A percentile compares a stretch with the other conserved stretches of the same genome.
Conservation (phyloP, 805 yeast genomes). For the Metahyphopichia silvanorum region DNA sequence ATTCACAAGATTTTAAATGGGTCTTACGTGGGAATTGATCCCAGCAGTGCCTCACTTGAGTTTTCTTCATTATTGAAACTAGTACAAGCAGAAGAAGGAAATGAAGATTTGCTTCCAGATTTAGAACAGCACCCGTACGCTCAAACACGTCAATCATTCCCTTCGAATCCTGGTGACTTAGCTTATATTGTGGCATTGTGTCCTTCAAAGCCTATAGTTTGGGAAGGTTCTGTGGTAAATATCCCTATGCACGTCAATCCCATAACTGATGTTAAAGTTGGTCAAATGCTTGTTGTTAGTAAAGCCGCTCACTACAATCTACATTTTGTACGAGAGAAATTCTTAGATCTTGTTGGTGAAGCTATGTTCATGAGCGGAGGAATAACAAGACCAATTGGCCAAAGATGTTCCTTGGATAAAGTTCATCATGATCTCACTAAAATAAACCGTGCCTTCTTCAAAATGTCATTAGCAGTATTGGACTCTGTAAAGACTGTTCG, state of each 20-base stretch:
- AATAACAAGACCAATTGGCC: conserved; percentile 46
- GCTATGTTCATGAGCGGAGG: conserved; percentile 40
- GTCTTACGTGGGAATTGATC: conserved; percentile 35
- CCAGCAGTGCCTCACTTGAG: conserved; percentile 18
- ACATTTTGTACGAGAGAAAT: conserved; percentile 52
- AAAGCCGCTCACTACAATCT: conserved; percentile 63
- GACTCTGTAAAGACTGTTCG: conserved; percentile 53
- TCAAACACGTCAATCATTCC: conserved; percentile 8
- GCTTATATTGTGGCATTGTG: conserved; percentile 73
- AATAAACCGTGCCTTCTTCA: conserved; percentile 63
- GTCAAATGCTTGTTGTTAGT: conserved; percentile 63
- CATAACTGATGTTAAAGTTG: conserved; percentile 58
- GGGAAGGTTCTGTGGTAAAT: conserved; percentile 80
- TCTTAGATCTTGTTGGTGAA: conserved; percentile 56
- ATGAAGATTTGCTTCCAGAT: conserved; percentile 7
- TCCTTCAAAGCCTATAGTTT: conserved; percentile 80
- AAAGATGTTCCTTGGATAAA: conserved; percentile 64
- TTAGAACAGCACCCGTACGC: conserved; percentile 1
- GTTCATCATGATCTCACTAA: conserved; percentile 72
- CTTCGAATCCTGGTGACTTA: conserved; percentile 24
- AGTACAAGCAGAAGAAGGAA: conserved; percentile 14
- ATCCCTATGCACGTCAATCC: conserved; percentile 47
- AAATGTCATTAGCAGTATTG: conserved; percentile 62
- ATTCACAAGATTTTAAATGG: conserved; percentile 38
- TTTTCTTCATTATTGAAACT: conserved; percentile 25